Evolutionary conservation across 2,329 filamentous ascomycete genomes (phyloP), one percentile per base, ranked within the genome.

Genomic region (Microdochium paspali): DNA sequence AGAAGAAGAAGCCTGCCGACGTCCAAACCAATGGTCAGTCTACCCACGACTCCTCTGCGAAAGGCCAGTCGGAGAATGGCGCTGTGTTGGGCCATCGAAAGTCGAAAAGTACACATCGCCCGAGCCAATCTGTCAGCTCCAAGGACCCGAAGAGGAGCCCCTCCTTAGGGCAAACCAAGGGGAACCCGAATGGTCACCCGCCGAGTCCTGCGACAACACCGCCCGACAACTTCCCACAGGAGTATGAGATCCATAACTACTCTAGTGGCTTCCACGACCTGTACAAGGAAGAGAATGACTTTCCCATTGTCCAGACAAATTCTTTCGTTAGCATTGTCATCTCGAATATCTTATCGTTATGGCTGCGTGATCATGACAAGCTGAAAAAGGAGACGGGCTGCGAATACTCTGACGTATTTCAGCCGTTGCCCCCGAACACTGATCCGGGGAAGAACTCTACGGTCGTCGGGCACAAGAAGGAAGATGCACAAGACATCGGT

Each of bases 1-100:
- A 90, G 72, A 96, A 94, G 73, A 95, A 90, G 66, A 94, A 90
- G 62, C 87, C 90, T 10, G 68, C 66, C 24, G 81, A 82, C 40
- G 64, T 83, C 26, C 78, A 81, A 57, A 68, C 81, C 45, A 90
- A 90, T 60, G 85, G 85, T 45, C 81, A 79, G 45, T 69, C 72
- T 39, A 71, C 77, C 48, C 76, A 79, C 51, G 71, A 74, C 49
- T 83, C 86, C 46, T 75, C 58, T 44, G 57, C 66, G 44, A 80
- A 75, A 58, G 67, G 73, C 47, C 53, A 58, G 18, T 70, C 66
- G 50, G 72, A 73, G 10, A 62, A 68, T 48, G 68, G 73, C 31
- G 64, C 69, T 40, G 62, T 64, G 6, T 81, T 82, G 40, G 79
- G 85, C 2, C 64, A 80, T 32, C 96, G 95, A 66, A 90, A 89